A percentile compares a stretch with the other conserved stretches of the same genome.
These are phyloP conservation scores for Kwoniella shandongensis DNA, from an alignment of 768 basidiomycete genomes.

Conservation along the genomic window DNA sequence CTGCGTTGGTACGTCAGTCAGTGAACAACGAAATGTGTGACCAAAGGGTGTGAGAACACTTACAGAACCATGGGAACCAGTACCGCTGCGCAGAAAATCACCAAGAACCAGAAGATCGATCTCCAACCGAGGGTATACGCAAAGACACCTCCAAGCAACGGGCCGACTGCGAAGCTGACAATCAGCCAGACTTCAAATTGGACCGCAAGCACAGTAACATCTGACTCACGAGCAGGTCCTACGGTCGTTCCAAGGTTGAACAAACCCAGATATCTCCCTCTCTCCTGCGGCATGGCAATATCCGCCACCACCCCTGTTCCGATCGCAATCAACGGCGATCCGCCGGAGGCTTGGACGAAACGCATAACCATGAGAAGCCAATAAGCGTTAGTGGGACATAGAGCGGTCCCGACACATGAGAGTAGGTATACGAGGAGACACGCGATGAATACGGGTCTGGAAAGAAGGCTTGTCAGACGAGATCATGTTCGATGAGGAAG, in stretches of 20 bases:
- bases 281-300: conserved; percentile 69
- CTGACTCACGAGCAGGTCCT: conserved; percentile 30
- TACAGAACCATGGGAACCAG: conserved; percentile 55
- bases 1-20: not conserved
- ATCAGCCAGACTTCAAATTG: too few species aligned
- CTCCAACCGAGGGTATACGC: conserved; percentile 66
- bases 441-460: conserved; percentile 54
- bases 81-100: conserved; percentile 36
- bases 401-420: conserved; percentile 66
- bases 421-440: conserved; percentile 66
- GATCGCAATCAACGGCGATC: conserved; percentile 8
- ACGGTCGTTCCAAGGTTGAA: conserved; percentile 55
- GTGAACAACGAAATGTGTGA: not conserved
- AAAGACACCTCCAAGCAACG: conserved; percentile 47
- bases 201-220: not conserved
- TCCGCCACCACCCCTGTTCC: conserved; percentile 77
- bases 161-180: conserved; percentile 16
- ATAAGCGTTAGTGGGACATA: conserved; percentile 64
- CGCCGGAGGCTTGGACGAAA: conserved; percentile 61
- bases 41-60: not conserved
- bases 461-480: not conserved
- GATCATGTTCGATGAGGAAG: not conserved
- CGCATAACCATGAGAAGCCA: conserved; percentile 80
- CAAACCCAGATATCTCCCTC: conserved; percentile 72
- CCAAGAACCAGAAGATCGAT: conserved; percentile 50